Evolutionary conservation across 495 filamentous ascomycete genomes (phyloP), one percentile per base, ranked within the genome.

Genomic region (Penicillium mononematosum): DNA sequence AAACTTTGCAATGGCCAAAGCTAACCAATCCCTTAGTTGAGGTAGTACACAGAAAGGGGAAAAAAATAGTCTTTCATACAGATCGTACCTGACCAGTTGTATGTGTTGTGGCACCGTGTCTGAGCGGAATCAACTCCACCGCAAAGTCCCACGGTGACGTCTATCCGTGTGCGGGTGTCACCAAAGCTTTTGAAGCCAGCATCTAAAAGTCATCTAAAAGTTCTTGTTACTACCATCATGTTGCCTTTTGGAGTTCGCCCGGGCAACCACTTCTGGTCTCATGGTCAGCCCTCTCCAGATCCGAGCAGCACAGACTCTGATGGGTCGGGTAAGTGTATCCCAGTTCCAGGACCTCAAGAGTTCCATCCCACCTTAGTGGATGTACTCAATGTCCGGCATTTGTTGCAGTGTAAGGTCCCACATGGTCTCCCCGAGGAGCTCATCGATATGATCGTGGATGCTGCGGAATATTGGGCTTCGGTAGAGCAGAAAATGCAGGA

Each of bases 401-500:
- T 75, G 1, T 57, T 79, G n/a, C 67, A 66, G 25, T 68, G 66
- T 62, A 77, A 81, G 58, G 65, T 74, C 42, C 54, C 63, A 8
- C 64, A 75, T 34, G 56, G 64, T 2, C 67, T 90, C 0, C 88
- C 88, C 0, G 58, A 71, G 2, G 88, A 91, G 56, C 62, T 91
- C 20, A 64, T 89, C n/a, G 85, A 90, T 67, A 68, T 74, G 49
- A 83, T 91, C 34, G 62, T 89, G 50, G 88, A 90, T 62, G 67
- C 72, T 39, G 87, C 87, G 20, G 87, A 89, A 67, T 90, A 90
- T 63, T 91, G 88, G 88, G 80, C 82, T 0, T 75, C 74, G 7
- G 63, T 63, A 2, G 70, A 74, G 61, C 58, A 61, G 34, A 57
- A 50, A 6, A 63, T 78, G 65, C 64, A 66, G 16, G 65, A 60